phyloP scores from a whole-genome alignment of 305 asterid genomes.

The Solanum hybrid region DNA sequence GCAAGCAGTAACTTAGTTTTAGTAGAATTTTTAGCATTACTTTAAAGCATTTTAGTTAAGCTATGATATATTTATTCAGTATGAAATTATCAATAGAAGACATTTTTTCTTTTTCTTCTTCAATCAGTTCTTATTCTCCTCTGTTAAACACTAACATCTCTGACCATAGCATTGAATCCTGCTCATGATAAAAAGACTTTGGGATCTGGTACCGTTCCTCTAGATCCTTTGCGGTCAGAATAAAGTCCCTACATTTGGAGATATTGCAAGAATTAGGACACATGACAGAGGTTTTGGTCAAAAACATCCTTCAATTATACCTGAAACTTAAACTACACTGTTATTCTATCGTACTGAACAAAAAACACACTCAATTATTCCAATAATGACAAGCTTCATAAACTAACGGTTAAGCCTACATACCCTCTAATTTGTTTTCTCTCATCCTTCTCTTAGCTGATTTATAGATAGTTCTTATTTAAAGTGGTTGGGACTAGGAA shows the following conservation, averaged over 20 bases:
- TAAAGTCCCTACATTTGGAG: slow-evolving; percentile 69
- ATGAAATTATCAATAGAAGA: not conserved
- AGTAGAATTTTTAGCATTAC: not conserved
- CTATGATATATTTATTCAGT: not conserved
- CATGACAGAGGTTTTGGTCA: not conserved
- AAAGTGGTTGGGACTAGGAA: too few species aligned
- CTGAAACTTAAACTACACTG: too few species aligned
- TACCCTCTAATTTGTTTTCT: too few species aligned
- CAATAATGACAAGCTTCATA: too few species aligned
- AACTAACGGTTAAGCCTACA: too few species aligned
- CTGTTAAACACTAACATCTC: slow-evolving; percentile 23
- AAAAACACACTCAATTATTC: too few species aligned
- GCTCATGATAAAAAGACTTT: slow-evolving; percentile 84
- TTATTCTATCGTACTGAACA: too few species aligned
- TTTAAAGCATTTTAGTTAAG: too few species aligned
- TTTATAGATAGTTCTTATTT: too few species aligned
- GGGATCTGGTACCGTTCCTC: slow-evolving; percentile 89
- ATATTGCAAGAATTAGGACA: slow-evolving; percentile 5
- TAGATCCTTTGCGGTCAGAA: slow-evolving; percentile 69
- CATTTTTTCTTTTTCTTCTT: not conserved
- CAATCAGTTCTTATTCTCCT: not conserved
- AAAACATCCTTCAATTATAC: too few species aligned
- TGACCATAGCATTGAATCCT: slow-evolving; percentile 86
- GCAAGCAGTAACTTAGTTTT: not conserved
- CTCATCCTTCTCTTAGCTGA: too few species aligned